Evolutionary conservation across 202 grass and related monocot genomes (phyloP).

Genomic region (Panicum virgatum): DNA sequence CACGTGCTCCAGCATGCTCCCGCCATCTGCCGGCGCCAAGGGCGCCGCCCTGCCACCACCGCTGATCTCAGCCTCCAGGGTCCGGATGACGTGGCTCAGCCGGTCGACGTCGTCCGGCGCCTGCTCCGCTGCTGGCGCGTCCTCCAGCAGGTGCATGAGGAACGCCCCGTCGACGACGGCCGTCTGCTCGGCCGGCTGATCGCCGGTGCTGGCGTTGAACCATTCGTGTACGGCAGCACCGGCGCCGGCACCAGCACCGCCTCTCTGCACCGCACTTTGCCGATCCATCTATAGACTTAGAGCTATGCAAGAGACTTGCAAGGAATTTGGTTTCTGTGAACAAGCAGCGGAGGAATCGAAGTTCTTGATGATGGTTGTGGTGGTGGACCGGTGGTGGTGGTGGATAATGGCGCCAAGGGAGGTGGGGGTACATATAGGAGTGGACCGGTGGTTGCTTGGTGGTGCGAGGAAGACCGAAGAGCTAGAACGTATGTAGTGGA

Average conservation of each 20-base stretch:
- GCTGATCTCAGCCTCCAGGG: constrained; percentile 63
- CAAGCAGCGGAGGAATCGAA: neutral
- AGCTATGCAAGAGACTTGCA: neutral
- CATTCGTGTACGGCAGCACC: neutral
- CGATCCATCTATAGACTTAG: constrained; percentile 40
- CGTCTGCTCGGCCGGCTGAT: neutral
- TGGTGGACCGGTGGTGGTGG: neutral
- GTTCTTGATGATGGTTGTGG: neutral
- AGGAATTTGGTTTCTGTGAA: neutral
- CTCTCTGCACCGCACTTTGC: neutral
- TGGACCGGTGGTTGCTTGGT: constrained; percentile 5
- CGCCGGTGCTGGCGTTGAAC: neutral
- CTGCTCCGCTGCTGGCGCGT: constrained; percentile 39
- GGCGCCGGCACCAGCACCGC: neutral
- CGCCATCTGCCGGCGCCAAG: constrained; percentile 8
- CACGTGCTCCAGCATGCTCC: constrained; percentile 8
- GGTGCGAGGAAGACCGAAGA: neutral
- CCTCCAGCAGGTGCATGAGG: constrained; percentile 61
- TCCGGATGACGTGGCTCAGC: constrained; percentile 52
- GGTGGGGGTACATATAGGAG: constrained; percentile 27
- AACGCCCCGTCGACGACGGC: constrained; percentile 35
- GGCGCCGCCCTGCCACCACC: neutral
- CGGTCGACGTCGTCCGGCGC: constrained; percentile 36
- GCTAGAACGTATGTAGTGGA: neutral
- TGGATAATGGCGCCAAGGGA: constrained; percentile 9